A percentile compares a stretch with the other conserved stretches of the same genome.
Conservation (phyloP, 108 stramenopile species). For the Cyclotella baltica region DNA sequence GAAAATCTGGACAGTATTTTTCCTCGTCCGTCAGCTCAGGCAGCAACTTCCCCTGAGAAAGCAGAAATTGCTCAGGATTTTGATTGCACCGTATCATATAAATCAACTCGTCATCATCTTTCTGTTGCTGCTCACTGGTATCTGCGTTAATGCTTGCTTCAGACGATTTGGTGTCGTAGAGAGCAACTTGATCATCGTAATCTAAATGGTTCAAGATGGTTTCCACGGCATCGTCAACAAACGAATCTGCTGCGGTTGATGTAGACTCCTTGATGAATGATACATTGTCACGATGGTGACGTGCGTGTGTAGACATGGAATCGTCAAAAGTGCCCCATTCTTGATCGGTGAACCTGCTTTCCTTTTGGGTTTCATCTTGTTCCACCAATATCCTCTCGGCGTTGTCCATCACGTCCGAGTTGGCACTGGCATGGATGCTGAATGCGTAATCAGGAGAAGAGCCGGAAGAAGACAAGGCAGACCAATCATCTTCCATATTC, state of each 20-base stretch:
- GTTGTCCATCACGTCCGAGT: constrained; percentile 18
- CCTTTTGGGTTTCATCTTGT: neutral
- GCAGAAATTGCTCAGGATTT: constrained; percentile 63
- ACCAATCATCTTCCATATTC: constrained; percentile 46
- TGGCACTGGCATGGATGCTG: neutral
- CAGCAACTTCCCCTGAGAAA: constrained; percentile 65
- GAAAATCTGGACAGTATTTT: constrained; percentile 55
- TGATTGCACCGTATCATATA: constrained; percentile 78
- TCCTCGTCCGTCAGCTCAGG: constrained; percentile 66
- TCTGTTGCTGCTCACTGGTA: constrained; percentile 33
- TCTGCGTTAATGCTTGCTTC: neutral
- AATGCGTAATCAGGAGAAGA: too few species aligned
- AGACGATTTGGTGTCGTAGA: constrained; percentile 38
- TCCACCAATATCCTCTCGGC: constrained; percentile 2
- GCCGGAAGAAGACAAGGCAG: neutral
- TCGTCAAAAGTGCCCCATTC: neutral
- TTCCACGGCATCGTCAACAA: constrained; percentile 39
- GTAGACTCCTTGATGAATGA: neutral
- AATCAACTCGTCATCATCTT: constrained; percentile 68
- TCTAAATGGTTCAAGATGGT: constrained; percentile 36
- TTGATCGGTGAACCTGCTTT: neutral
- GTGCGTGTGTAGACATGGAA: neutral
- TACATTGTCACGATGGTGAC: too few species aligned
- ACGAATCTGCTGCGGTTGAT: constrained; percentile 1
- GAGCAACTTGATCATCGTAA: constrained; percentile 30